Evolutionary conservation across 2,329 filamentous ascomycete species (phyloP), one percentile per base, ranked within the genome.

Genomic region (Calonectria montana): DNA sequence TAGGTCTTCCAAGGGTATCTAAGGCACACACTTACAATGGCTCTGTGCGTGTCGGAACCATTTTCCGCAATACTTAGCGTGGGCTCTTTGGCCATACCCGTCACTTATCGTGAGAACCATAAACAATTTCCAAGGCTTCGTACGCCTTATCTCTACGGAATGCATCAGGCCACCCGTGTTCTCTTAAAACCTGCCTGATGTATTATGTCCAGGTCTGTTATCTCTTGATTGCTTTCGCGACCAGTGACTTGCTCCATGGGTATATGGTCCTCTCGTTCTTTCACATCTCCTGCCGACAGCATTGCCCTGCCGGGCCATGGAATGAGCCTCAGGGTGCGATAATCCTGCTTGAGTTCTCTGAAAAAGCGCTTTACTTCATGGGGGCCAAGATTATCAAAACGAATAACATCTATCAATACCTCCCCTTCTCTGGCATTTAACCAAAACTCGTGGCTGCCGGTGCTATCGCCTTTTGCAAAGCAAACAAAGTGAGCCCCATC

Each of bases 101-200:
- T 2, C 3, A 50, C 15, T 16, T 23, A 8, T 50, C 47, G 6
- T 27, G 23, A n/a, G 15, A 10, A 27, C 47, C 25, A 50, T 50
- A 29, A 16, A 50, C 25, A 29, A 29, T 10, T 50, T 50, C 25
- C 6, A 50, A 10, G 47, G 13, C 47, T 50, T 50, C 13, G 25
- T 27, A 50, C 7, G 73, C 73, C 47, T 82, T 78, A 43, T 75
- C 68, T 72, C 80, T 81, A 29, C 73, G 75, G 69, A 82, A 84
- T 35, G 76, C 62, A 47, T 81, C 67, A 9, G 80, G 82, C 82
- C 81, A 83, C 29, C 81, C 79, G 62, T 83, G 75, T 37, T 77
- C 73, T 13, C 77, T 75, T 61, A 81, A 83, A 29, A 83, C 76
- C 9, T 75, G 74, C 35, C 69, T 69, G 1, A 73, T 67, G 27